A percentile compares a stretch with the other conserved stretches of the same genome.
Evolutionary conservation across 805 yeast species (phyloP).

Genomic region (Wickerhamiella domercqiae): DNA sequence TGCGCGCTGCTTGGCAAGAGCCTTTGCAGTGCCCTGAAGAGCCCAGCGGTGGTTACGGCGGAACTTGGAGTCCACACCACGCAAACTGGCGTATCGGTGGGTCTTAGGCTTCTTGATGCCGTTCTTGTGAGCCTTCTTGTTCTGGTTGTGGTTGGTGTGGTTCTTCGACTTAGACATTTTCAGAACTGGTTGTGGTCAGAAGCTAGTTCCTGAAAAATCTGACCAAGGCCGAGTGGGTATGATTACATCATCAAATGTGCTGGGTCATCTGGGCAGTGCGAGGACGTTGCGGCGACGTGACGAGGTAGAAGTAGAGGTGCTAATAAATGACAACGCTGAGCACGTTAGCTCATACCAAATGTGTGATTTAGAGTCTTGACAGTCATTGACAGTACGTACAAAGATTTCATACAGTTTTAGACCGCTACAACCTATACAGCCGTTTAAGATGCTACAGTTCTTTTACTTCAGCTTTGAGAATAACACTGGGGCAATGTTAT

Average conservation of each 20-base stretch:
- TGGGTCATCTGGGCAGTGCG: too few relatives aligned
- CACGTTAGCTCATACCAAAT: too few relatives aligned
- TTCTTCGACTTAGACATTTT: conserved; percentile 98
- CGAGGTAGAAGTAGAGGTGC: too few relatives aligned
- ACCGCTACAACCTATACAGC: too few relatives aligned
- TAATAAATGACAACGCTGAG: too few relatives aligned
- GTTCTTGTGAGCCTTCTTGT: conserved; percentile 99
- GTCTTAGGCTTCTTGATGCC: conserved; percentile 99
- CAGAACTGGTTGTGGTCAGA: conserved; percentile 3
- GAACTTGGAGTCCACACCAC: conserved; percentile 99
- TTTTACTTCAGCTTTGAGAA: conserved; percentile 66
- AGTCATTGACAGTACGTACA: too few relatives aligned
- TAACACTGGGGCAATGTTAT: conserved; percentile 80
- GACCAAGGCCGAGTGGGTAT: background rate
- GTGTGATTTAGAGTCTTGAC: too few relatives aligned
- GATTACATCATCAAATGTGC: background rate
- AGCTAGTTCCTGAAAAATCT: too few relatives aligned
- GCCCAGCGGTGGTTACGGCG: conserved; percentile 98
- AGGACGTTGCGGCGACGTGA: too few relatives aligned
- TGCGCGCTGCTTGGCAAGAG: conserved; percentile 70
- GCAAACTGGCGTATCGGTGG: conserved; percentile 94
- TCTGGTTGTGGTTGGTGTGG: conserved; percentile 99
- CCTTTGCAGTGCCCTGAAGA: conserved; percentile 93
- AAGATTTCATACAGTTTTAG: too few relatives aligned
- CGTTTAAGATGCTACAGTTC: too few relatives aligned